Base-by-base conservation (phyloP, 805 yeast species). In the Pichia cephalocereana region DNA sequence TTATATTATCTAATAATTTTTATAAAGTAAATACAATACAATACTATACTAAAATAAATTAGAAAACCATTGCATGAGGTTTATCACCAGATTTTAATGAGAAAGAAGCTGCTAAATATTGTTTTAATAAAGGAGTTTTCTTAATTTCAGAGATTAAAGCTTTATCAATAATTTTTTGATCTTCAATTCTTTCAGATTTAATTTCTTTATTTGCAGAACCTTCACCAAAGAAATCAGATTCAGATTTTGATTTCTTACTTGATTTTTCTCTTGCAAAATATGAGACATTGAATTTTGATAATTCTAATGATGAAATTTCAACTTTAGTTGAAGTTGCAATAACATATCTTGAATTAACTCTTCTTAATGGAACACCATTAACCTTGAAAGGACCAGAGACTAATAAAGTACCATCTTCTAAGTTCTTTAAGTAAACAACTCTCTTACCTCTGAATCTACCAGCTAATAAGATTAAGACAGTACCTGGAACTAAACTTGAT, bases 381-480 rank as follows among this genome's bases (percentile, higher is more conserved):
- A 91, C 87, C 83, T 93, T 91, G 96, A 91, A 93, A 67, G 99
- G 99, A 72, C 99, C 99, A 55, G 96, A 77, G 57, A 91, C 96
- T 70, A 91, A 85, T 67, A 91, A 79, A 59, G 97, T 91, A 88
- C 88, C 87, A 83, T 93, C 98, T 77, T 89, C 96, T 70, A 93
- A 82, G 74, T 84, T 76, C 84, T 91, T 91, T 73, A 91, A 83
- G 85, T 85, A 86, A 60, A 91, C 98, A 66, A 93, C 99, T 79
- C 98, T 90, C 87, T 91, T 93, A 74, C 99, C 99, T 77, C 99
- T 87, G 95, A 89, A 91, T 77, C 96, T 88, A 72, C 99, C 99
- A 67, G 98, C 97, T 71, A 91, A 82, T 72, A 91, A 77, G 74
- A 91, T 91, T 71, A 93, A 80, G 63, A 91, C 97, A 69, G 97